Conservation (phyloP, 129 eudicot genomes). For the Saposhnikovia divaricata region DNA sequence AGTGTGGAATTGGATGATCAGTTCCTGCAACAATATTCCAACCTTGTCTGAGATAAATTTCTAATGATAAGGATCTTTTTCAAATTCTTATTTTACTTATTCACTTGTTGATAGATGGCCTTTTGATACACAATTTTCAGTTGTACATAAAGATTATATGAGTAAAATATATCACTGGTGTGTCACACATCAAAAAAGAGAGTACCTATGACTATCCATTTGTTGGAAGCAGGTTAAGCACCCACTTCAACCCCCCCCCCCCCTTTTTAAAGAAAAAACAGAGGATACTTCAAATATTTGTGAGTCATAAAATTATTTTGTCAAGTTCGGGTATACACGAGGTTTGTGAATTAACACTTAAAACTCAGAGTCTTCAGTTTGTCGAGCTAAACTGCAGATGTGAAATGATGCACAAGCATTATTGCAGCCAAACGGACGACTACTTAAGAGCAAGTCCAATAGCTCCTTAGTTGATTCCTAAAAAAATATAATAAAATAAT, state of each 20-base stretch:
- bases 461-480: too few relatives aligned
- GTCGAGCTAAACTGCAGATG: not conserved
- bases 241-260: not conserved
- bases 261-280: not conserved
- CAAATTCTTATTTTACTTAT: not conserved
- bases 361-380: not conserved
- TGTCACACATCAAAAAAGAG: not conserved
- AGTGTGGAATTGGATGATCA: conserved; percentile 80
- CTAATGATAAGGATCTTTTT: not conserved
- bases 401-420: not conserved
- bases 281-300: not conserved
- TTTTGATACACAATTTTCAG: not conserved
- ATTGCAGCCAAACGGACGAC: not conserved
- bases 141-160: not conserved
- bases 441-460: too few relatives aligned
- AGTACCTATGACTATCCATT: not conserved
- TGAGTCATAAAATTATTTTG: not conserved
- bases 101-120: not conserved
- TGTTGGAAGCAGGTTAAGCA: not conserved
- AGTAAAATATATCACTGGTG: not conserved
- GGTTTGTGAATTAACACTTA: not conserved
- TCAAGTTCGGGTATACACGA: not conserved
- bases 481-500: too few relatives aligned
- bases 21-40: conserved; percentile 46
- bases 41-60: conserved; percentile 1